Conservation (phyloP, 208 protist genomes). For the Wallacemonas sp. region DNA sequence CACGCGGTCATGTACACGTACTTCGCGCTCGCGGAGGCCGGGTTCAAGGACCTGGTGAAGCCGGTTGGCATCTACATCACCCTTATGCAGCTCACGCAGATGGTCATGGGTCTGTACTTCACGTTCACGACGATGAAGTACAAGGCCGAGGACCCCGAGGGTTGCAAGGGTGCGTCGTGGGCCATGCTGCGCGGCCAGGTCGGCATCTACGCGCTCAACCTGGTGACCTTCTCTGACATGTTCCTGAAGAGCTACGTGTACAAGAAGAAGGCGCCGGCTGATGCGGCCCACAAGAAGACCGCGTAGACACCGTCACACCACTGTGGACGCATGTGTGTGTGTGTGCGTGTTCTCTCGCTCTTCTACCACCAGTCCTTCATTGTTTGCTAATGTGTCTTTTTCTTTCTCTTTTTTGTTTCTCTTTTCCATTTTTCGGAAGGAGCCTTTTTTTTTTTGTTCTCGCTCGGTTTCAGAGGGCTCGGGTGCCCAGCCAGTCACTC, state of each 20-base stretch:
- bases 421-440: background rate
- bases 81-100: constrained; percentile 90
- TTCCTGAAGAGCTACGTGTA: constrained; percentile 87
- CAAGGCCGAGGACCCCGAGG: constrained; percentile 20
- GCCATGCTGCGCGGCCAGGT: constrained; percentile 49
- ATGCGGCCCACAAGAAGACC: constrained; percentile 26
- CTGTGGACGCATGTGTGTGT: too few species aligned
- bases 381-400: background rate
- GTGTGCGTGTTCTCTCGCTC: background rate
- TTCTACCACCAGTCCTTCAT: background rate
- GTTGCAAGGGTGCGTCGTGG: constrained; percentile 39
- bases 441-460: background rate
- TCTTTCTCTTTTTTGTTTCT: background rate
- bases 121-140: constrained; percentile 61
- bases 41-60: constrained; percentile 69
- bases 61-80: constrained; percentile 90
- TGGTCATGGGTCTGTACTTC: constrained; percentile 89
- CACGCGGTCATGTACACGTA: constrained; percentile 97
- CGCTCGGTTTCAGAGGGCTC: too few species aligned
- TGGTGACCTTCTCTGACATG: constrained; percentile 93
- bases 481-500: background rate
- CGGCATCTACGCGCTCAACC: constrained; percentile 91
- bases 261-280: constrained; percentile 24
- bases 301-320: too few species aligned
- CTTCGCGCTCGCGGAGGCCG: constrained; percentile 81